Base-by-base conservation (phyloP, 306 rosid genomes). In the Prinsepia uniflora region DNA sequence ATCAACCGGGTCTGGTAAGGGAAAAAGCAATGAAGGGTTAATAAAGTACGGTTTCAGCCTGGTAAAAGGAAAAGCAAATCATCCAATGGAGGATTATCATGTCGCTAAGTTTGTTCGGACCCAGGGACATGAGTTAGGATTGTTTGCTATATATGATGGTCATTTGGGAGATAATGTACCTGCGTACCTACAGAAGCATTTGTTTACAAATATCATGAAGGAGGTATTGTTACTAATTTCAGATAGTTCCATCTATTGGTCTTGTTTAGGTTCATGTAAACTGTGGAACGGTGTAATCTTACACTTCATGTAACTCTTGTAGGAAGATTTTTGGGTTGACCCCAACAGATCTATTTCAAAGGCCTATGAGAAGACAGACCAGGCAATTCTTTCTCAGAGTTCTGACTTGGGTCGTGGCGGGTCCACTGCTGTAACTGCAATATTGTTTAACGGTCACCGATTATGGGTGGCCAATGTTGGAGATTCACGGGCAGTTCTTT, bases 21-120 rank as follows among this genome's bases (percentile, higher is more conserved):
- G 98, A 48, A 87, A 79, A 84, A 87, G 68, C 76, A 76, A 75
- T 15, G 96, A 83, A 22, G 94, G 97, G 55, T n/a, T 81, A 71
- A 80, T 87, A 71, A 93, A 87, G 87, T 93, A 80, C 70, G 98
- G 98, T 70, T 93, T 90, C 78, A 79, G 90, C 79, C 77, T 93
- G 48, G 86, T 88, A 17, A 93, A 93, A 78, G 97, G 98, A 72
- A 93, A 81, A 88, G 97, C 98, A 66, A 89, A 90, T 76, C 98
- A 93, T 75, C 97, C 97, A 49, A 93, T 93, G 98, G 98, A 93
- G 85, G 98, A 93, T 84, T 90, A 88, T 80, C 97, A 93, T 77
- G 98, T 93, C 71, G 89, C 98, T 72, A 88, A 93, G 79, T 93
- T 93, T 76, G 80, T 80, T 64, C 84, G 65, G 88, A 69, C 72